These are phyloP conservation scores for Epichloe uncinata DNA, from an alignment of 2,329 filamentous ascomycete genomes.

Conservation along the genomic window DNA sequence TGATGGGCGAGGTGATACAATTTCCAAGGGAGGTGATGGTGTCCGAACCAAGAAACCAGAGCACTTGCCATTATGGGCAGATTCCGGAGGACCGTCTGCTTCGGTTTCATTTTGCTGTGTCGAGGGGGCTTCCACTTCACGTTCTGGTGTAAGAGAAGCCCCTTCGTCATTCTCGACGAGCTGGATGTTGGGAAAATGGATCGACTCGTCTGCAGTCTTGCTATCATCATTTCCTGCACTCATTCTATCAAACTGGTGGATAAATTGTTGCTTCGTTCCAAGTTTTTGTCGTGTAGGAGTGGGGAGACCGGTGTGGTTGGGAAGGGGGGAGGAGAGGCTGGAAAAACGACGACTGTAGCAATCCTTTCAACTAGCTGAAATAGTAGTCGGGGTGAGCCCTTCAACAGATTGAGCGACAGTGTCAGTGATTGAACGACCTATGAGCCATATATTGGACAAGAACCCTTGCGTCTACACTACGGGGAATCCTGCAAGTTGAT, in stretches of 20 bases:
- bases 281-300: neutral
- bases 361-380: neutral
- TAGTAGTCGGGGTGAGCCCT: neutral
- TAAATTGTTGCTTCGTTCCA: neutral
- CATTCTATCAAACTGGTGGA: neutral
- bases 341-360: neutral
- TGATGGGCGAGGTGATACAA: constrained; percentile 1
- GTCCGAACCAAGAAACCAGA: neutral
- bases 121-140: neutral
- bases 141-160: neutral
- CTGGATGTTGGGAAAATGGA: neutral
- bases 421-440: neutral
- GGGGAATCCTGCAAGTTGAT: neutral
- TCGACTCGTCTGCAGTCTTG: neutral
- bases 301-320: neutral
- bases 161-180: constrained; percentile 1
- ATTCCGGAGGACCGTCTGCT: neutral
- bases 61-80: neutral
- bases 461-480: neutral
- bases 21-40: neutral
- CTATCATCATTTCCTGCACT: neutral
- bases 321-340: neutral
- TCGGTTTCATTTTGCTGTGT: neutral
- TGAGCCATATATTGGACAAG: neutral
- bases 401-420: neutral